Conservation (phyloP, 106 monocot species). For the Acorus calamus region DNA sequence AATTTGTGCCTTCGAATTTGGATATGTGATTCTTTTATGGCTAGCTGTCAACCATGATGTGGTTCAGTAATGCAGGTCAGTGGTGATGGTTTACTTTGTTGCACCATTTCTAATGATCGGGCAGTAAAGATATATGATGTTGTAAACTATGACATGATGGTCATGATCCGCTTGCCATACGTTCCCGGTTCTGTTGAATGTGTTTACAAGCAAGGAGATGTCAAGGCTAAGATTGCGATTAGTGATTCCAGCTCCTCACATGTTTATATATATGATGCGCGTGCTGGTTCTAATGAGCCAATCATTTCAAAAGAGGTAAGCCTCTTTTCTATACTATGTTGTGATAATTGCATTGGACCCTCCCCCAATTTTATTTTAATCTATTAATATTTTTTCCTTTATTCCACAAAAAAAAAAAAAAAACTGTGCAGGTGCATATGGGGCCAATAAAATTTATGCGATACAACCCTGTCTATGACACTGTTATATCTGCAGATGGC, state of each 20-base stretch:
- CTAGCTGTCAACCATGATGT: constrained; percentile 30
- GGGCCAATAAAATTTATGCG: constrained; percentile 73
- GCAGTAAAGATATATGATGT: constrained; percentile 98
- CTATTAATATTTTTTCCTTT: no score
- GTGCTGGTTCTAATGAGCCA: constrained; percentile 70
- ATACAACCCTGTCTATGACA: constrained; percentile 70
- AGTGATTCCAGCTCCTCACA: constrained; percentile 51
- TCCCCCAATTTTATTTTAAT: no score
- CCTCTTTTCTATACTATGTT: background rate
- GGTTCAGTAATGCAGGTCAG: constrained; percentile 82
- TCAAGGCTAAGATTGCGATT: constrained; percentile 84
- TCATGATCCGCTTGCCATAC: constrained; percentile 80
- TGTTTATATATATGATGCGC: constrained; percentile 86
- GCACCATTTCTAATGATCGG: constrained; percentile 81
- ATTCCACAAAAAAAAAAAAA: no score
- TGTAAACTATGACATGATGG: constrained; percentile 99
- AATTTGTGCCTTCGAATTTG: background rate
- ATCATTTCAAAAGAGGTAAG: constrained; percentile 74
- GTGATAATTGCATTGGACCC: no score
- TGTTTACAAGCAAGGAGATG: constrained; percentile 88
- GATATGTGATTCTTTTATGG: constrained; percentile 2
- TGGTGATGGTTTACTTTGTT: constrained; percentile 86
- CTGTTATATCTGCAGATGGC: constrained; percentile 75
- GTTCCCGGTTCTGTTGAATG: constrained; percentile 78
- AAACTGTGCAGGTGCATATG: constrained; percentile 55